Percentiles rank a stretch among this genome's conserved stretches.
phyloP scores from a whole-genome alignment of 1,139 yeast species.

The Trichomonascaceae sp. region DNA sequence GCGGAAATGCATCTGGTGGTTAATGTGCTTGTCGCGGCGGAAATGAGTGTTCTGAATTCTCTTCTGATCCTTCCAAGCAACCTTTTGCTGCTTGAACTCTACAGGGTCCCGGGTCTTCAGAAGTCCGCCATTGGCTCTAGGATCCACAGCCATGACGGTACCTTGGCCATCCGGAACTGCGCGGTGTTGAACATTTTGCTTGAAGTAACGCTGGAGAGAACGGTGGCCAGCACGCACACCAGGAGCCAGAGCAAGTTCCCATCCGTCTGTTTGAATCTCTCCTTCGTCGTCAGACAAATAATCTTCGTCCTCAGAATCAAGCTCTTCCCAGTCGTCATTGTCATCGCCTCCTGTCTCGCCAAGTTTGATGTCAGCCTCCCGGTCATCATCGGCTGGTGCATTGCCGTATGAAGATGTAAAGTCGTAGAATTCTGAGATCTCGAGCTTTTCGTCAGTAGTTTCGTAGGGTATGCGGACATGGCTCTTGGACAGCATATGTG shows the following conservation, averaged over 20 bases:
- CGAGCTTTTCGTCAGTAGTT: constrained; percentile 62
- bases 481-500: constrained; percentile 74
- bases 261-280: constrained; percentile 46
- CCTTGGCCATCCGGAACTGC: constrained; percentile 79
- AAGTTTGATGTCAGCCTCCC: constrained; percentile 10
- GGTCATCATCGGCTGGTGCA: constrained; percentile 18
- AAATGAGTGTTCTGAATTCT: constrained; percentile 56
- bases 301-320: constrained; percentile 25
- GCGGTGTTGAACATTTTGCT: constrained; percentile 72
- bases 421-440: constrained; percentile 76
- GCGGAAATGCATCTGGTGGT: constrained; percentile 83
- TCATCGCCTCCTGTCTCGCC: constrained; percentile 24
- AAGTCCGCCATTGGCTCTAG: constrained; percentile 41
- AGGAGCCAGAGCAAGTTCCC: constrained; percentile 71
- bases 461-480: constrained; percentile 90
- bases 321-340: constrained; percentile 31
- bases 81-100: constrained; percentile 50
- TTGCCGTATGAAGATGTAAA: constrained; percentile 51
- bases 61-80: constrained; percentile 62
- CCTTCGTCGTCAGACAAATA: constrained; percentile 38
- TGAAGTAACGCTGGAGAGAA: constrained; percentile 72
- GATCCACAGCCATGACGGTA: constrained; percentile 85
- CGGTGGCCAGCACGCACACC: constrained; percentile 88
- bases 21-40: constrained; percentile 71
- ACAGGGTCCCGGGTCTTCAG: constrained; percentile 31